phyloP scores from a whole-genome alignment of 2,329 filamentous ascomycete genomes.

The Nothomitra cinnamomea region DNA sequence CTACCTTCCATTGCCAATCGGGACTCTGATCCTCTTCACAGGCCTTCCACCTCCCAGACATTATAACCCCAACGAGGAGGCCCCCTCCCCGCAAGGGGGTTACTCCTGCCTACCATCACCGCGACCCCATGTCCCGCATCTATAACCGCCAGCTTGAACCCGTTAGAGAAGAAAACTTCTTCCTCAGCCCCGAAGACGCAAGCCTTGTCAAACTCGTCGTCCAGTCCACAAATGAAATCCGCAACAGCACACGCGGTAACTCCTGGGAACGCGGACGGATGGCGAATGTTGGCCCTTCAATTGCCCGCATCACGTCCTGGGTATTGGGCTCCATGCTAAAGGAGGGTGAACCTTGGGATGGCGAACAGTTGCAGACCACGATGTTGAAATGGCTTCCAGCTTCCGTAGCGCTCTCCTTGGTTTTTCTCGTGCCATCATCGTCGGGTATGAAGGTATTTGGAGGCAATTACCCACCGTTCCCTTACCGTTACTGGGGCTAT shows the following conservation, averaged over 20 bases:
- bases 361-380: background rate
- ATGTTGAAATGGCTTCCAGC: background rate
- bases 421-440: background rate
- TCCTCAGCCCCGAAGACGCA: slow-evolving; percentile 6
- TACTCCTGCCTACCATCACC: no score
- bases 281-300: background rate
- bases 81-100: no score
- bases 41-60: no score
- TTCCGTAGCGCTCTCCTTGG: background rate
- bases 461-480: slow-evolving; percentile 7
- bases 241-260: background rate
- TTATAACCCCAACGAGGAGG: no score
- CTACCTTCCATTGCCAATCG: no score
- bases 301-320: background rate
- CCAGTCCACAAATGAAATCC: background rate
- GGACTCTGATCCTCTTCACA: no score
- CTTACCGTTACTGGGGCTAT: slow-evolving; percentile 8
- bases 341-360: background rate
- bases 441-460: no score
- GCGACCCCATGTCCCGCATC: no score
- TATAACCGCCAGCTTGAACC: no score
- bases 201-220: slow-evolving; percentile 1
- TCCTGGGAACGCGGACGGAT: background rate
- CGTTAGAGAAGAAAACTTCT: background rate
- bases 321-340: background rate